These are phyloP conservation scores for Pseudocercospora cruenta DNA, from an alignment of 2,329 filamentous ascomycete species.

Conservation along the genomic window DNA sequence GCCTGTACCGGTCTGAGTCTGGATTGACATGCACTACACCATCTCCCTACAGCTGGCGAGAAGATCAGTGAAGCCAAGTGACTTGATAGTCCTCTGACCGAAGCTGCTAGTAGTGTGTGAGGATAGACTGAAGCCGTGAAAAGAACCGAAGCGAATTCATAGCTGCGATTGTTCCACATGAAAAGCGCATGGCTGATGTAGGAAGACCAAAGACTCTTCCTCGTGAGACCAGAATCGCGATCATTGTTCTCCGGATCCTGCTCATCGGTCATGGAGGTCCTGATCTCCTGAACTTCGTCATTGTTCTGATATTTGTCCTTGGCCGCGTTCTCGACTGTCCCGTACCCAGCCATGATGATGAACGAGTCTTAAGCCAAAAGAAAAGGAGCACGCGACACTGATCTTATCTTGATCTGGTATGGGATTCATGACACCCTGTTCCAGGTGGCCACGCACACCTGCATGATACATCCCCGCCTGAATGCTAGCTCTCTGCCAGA, in stretches of 20 bases:
- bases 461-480: not conserved
- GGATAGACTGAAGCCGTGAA: slow-evolving; percentile 17
- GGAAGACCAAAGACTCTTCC: not conserved
- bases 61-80: slow-evolving; percentile 14
- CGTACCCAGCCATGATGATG: not conserved
- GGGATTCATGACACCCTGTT: not conserved
- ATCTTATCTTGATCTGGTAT: not conserved
- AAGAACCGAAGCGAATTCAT: slow-evolving; percentile 14
- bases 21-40: not conserved
- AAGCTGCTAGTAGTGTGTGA: slow-evolving; percentile 12
- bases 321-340: not conserved
- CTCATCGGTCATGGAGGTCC: not conserved
- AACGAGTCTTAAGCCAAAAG: not conserved
- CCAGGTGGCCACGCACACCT: not conserved
- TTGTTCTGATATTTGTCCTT: not conserved
- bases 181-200: slow-evolving; percentile 13
- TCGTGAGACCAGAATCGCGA: not conserved
- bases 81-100: slow-evolving; percentile 9
- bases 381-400: not conserved
- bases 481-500: not conserved
- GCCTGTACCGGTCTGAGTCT: slow-evolving; percentile 12
- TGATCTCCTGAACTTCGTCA: not conserved
- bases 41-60: slow-evolving; percentile 6
- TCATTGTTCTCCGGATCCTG: not conserved
- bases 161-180: slow-evolving; percentile 16